Conservation (phyloP, 2,329 filamentous ascomycete species). For the Curvularia lunata region DNA sequence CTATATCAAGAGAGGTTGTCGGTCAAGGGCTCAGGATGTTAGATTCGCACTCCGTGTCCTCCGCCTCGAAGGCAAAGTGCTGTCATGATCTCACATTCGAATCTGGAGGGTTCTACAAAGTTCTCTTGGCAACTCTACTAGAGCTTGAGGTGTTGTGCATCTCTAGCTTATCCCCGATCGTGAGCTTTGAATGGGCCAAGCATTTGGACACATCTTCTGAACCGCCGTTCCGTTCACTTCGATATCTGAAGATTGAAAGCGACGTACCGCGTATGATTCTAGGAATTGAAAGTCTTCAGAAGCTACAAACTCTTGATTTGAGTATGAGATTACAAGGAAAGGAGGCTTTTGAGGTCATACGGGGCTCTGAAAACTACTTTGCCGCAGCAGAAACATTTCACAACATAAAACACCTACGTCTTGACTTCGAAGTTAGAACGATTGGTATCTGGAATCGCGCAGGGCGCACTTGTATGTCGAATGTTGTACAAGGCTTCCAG, state of each 20-base stretch:
- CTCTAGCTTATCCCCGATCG: neutral
- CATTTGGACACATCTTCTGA: neutral
- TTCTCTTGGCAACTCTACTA: conserved; percentile 13
- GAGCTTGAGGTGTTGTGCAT: conserved; percentile 19
- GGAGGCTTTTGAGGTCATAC: neutral
- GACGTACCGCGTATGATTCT: neutral
- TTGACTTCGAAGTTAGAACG: conserved; percentile 22
- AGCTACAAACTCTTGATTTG: conserved; percentile 8
- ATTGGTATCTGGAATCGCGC: conserved; percentile 17
- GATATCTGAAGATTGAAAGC: conserved; percentile 5
- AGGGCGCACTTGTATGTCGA: conserved; percentile 5
- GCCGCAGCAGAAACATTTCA: neutral
- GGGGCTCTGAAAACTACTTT: neutral
- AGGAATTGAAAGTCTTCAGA: neutral
- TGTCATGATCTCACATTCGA: neutral
- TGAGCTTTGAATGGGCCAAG: neutral
- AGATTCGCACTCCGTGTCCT: neutral
- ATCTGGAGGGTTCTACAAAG: neutral
- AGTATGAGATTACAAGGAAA: conserved; percentile 1
- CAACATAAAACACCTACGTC: conserved; percentile 17
- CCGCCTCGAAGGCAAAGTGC: neutral
- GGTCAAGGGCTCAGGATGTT: neutral
- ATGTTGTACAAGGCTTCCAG: conserved; percentile 10
- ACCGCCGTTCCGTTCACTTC: conserved; percentile 1
- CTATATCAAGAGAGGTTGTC: neutral